phyloP scores from a whole-genome alignment of 1,139 yeast species.

The Blastobotrys capitulatus region DNA sequence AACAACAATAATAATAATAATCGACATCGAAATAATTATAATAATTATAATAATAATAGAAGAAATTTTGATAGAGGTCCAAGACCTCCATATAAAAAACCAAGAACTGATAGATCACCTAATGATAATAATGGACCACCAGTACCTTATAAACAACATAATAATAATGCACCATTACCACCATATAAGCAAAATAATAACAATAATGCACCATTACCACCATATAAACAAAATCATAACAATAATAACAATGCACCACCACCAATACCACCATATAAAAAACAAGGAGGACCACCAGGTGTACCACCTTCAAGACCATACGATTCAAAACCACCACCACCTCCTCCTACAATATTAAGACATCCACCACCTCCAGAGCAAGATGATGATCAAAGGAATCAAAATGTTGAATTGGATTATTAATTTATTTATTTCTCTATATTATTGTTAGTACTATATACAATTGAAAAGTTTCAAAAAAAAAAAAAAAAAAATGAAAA shows the following conservation, averaged over 20 bases:
- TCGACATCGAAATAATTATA: neutral
- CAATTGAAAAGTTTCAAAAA: no score
- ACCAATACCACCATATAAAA: neutral
- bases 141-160: neutral
- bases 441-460: neutral
- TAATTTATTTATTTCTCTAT: neutral
- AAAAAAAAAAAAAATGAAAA: neutral
- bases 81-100: neutral
- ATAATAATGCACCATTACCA: neutral
- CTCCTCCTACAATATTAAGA: conserved; percentile 9
- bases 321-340: neutral
- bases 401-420: conserved; percentile 4
- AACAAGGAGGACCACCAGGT: neutral
- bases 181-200: neutral
- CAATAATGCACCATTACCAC: conserved; percentile 1
- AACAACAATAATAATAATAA: neutral
- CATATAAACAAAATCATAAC: neutral
- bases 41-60: neutral
- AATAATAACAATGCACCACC: neutral
- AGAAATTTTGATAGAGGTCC: neutral
- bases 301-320: neutral
- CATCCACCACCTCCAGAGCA: conserved; percentile 1
- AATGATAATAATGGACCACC: neutral
- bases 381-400: conserved; percentile 2
- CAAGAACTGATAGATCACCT: neutral